Percentiles rank a stretch among this genome's conserved stretches.
Conservation (phyloP, 495 filamentous ascomycete species). For the Xylaria sp. region DNA sequence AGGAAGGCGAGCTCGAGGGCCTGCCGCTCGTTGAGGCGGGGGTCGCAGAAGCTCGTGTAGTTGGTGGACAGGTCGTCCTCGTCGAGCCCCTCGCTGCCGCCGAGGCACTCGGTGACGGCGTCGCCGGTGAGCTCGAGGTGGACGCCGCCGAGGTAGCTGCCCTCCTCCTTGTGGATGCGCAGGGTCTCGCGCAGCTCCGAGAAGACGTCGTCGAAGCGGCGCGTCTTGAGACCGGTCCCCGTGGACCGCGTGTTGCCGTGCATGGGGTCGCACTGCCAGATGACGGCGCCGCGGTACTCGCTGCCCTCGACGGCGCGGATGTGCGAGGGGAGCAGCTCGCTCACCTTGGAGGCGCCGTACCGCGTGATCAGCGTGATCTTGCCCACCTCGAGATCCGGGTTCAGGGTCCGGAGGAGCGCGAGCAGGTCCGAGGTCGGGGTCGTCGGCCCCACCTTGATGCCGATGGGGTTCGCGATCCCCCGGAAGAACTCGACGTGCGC, state of each 20-base stretch:
- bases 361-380: constrained; percentile 96
- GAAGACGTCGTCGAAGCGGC: constrained; percentile 85
- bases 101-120: constrained; percentile 93
- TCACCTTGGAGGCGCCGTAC: constrained; percentile 81
- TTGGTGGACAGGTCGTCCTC: constrained; percentile 87
- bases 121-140: constrained; percentile 96
- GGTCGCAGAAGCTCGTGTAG: constrained; percentile 96
- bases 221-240: constrained; percentile 80
- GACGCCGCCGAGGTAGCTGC: constrained; percentile 88
- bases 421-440: constrained; percentile 78
- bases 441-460: constrained; percentile 92
- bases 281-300: constrained; percentile 74
- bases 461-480: constrained; percentile 92
- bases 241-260: constrained; percentile 85
- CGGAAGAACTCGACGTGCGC: constrained; percentile 98
- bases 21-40: constrained; percentile 95
- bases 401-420: constrained; percentile 78
- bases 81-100: constrained; percentile 84
- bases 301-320: constrained; percentile 81
- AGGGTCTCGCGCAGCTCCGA: constrained; percentile 81
- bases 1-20: constrained; percentile 93
- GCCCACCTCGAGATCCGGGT: constrained; percentile 79
- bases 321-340: constrained; percentile 74
- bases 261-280: constrained; percentile 99
- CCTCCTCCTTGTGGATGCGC: constrained; percentile 79